A percentile compares a stretch with the other conserved stretches of the same genome.
phyloP scores from a whole-genome alignment of 768 basidiomycete species.

The Podaxis sp. region DNA sequence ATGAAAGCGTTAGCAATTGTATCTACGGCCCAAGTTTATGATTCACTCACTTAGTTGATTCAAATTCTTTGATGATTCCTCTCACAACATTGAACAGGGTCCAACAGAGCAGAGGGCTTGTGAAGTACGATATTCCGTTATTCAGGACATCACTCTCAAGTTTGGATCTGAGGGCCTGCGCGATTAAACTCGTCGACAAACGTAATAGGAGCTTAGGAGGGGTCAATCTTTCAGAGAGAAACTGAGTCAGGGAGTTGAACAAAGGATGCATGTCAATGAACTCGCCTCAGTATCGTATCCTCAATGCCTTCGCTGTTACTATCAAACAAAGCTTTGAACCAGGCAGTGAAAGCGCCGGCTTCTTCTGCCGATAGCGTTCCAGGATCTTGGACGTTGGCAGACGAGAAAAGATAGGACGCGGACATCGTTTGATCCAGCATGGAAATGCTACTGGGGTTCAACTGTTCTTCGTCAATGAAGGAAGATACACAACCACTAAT shows the following conservation, averaged over 20 bases:
- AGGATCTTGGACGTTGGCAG: conserved; percentile 44
- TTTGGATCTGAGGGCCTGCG: conserved; percentile 58
- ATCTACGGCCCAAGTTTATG: not conserved
- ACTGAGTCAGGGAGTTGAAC: not conserved
- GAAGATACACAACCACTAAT: not conserved
- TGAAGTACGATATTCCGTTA: conserved; percentile 79
- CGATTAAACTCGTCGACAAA: conserved; percentile 66
- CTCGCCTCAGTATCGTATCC: conserved; percentile 68
- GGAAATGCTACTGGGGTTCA: not conserved
- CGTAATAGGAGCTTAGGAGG: conserved; percentile 66
- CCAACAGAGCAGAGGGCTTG: conserved; percentile 73
- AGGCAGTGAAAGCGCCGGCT: conserved; percentile 45
- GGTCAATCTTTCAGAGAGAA: conserved; percentile 49
- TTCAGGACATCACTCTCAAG: conserved; percentile 68
- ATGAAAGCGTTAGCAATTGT: not conserved
- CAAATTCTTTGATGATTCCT: conserved; percentile 60
- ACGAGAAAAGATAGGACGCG: conserved; percentile 46
- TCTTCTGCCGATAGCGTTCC: conserved; percentile 49
- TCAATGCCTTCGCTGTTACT: conserved; percentile 79
- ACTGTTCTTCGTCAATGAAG: not conserved
- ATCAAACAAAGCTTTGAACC: conserved; percentile 82
- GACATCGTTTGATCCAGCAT: conserved; percentile 15
- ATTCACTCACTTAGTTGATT: conserved; percentile 47
- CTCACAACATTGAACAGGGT: conserved; percentile 74
- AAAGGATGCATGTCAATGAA: not conserved